Percentiles rank a stretch among this genome's conserved stretches.
These are phyloP conservation scores for Ilex asprella DNA, from an alignment of 257 asterid species.

Conservation along the genomic window DNA sequence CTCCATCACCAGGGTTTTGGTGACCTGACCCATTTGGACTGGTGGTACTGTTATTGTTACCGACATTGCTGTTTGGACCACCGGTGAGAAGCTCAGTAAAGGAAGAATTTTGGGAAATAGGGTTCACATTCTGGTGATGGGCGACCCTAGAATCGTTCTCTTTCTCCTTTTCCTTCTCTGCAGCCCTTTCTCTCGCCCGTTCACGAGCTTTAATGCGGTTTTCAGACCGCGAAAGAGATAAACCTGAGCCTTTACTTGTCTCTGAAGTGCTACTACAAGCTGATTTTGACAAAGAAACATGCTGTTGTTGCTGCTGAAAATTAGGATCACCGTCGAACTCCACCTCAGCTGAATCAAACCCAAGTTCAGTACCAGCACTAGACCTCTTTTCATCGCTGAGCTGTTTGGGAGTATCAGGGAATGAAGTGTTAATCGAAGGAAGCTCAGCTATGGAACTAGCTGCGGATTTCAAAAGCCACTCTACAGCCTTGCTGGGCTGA, in stretches of 20 bases:
- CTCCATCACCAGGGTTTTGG: slow-evolving; percentile 1
- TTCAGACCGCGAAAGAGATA: slow-evolving; percentile 50
- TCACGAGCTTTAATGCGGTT: slow-evolving; percentile 43
- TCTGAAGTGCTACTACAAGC: slow-evolving; percentile 43
- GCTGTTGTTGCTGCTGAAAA: slow-evolving; percentile 14
- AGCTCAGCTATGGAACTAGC: slow-evolving; percentile 59
- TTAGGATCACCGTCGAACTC: slow-evolving; percentile 37
- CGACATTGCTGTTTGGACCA: slow-evolving; percentile 15
- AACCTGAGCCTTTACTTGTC: slow-evolving; percentile 46
- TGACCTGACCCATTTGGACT: slow-evolving; percentile 12
- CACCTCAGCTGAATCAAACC: slow-evolving; percentile 44
- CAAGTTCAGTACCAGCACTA: slow-evolving; percentile 40
- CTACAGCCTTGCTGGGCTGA: slow-evolving; percentile 94
- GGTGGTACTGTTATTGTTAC: slow-evolving; percentile 7
- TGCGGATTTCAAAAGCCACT: slow-evolving; percentile 82
- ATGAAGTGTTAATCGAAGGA: slow-evolving; percentile 45
- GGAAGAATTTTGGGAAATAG: slow-evolving; percentile 41
- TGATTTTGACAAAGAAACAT: slow-evolving; percentile 20
- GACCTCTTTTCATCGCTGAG: slow-evolving; percentile 59
- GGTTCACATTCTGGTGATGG: slow-evolving; percentile 17
- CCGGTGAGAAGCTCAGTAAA: slow-evolving; percentile 49
- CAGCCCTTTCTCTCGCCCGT: slow-evolving; percentile 46
- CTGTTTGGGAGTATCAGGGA: slow-evolving; percentile 59
- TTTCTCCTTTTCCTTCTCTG: slow-evolving; percentile 45
- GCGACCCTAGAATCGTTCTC: slow-evolving; percentile 20